A percentile compares a stretch with the other conserved stretches of the same genome.
phyloP scores from a whole-genome alignment of 2,329 filamentous ascomycete genomes.

The Alternaria novae-zelandiae region DNA sequence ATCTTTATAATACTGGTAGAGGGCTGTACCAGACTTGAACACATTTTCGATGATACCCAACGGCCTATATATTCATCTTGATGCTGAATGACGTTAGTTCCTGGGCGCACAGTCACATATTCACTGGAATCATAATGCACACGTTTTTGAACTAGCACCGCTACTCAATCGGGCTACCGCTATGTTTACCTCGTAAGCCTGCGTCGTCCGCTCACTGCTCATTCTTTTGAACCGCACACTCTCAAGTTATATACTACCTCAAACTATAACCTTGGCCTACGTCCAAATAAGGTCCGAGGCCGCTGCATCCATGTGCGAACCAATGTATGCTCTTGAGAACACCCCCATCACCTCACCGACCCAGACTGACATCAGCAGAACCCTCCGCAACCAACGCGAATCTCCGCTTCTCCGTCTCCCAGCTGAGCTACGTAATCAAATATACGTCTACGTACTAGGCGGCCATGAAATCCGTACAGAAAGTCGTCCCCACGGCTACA shows the following conservation, averaged over 20 bases:
- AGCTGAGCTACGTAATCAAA: neutral
- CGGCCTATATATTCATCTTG: no score
- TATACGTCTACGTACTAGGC: neutral
- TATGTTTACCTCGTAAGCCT: neutral
- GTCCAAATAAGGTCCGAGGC: neutral
- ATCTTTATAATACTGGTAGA: no score
- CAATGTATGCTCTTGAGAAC: neutral
- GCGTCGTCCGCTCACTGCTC: neutral
- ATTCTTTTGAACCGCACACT: neutral
- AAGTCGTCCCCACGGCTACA: accelerated
- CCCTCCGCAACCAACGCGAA: neutral
- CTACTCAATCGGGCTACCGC: neutral
- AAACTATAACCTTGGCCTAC: neutral
- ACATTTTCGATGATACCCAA: no score
- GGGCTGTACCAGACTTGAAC: no score
- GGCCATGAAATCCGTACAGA: neutral
- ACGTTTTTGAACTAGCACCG: neutral
- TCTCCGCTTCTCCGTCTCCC: neutral
- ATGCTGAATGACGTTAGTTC: neutral
- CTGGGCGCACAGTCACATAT: neutral
- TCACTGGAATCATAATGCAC: neutral
- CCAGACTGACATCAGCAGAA: neutral
- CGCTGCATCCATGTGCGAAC: neutral
- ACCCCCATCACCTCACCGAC: neutral
- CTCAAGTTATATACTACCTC: neutral